These are phyloP conservation scores for Cyberlindnera japonica DNA, from an alignment of 805 yeast genomes.

Conservation along the genomic window DNA sequence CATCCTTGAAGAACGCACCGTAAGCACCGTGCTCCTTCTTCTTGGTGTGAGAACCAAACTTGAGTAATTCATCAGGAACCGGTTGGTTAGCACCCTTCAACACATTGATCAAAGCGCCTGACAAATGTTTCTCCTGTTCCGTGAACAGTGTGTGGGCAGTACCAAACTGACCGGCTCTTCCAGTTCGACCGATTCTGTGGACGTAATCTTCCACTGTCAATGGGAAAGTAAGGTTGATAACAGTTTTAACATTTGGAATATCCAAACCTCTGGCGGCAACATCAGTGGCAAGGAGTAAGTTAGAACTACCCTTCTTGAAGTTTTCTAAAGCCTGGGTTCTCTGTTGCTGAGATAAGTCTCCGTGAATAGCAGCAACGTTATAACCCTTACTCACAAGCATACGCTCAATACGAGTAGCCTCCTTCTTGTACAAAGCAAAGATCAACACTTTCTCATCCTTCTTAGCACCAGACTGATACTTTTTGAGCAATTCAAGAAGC, in stretches of 20 bases:
- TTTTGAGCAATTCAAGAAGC: conserved; percentile 63
- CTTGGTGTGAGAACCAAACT: conserved; percentile 96
- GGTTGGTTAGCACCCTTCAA: conserved; percentile 91
- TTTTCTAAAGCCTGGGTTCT: conserved; percentile 82
- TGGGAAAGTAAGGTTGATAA: conserved; percentile 93
- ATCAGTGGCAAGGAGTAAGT: conserved; percentile 88
- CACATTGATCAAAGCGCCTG: conserved; percentile 91
- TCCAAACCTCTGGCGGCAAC: conserved; percentile 98
- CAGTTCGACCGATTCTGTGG: conserved; percentile 97
- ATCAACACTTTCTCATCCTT: conserved; percentile 80
- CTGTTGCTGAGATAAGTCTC: conserved; percentile 89
- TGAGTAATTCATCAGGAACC: conserved; percentile 91
- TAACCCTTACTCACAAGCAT: conserved; percentile 69
- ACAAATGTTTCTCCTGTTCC: conserved; percentile 92
- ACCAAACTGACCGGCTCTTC: conserved; percentile 95
- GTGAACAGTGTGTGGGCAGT: conserved; percentile 94
- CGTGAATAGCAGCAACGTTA: conserved; percentile 90
- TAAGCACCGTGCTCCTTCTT: conserved; percentile 97
- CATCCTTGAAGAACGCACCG: conserved; percentile 95
- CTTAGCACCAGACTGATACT: conserved; percentile 66
- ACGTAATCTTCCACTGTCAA: conserved; percentile 95
- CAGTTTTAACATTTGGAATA: conserved; percentile 95
- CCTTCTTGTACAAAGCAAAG: conserved; percentile 94
- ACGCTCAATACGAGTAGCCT: conserved; percentile 87
- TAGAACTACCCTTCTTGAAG: conserved; percentile 77